A percentile compares a stretch with the other conserved stretches of the same genome.
Conservation (phyloP, 2,329 filamentous ascomycete species). For the Coniochaeta prunicola region DNA sequence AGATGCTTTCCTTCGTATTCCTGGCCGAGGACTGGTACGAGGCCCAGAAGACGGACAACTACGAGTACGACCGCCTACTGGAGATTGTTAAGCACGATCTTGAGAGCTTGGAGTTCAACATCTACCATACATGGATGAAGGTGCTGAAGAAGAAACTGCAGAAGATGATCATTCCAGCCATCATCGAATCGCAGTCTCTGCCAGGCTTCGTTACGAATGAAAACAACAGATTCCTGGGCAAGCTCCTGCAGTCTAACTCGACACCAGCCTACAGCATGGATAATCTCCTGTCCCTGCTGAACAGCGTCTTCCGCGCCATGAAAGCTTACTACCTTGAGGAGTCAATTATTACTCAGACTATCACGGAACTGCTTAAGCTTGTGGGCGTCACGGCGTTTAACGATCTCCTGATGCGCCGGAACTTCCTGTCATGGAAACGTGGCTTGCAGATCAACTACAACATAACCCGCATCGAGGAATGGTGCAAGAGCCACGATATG, state of each 20-base stretch:
- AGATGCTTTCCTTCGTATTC: constrained; percentile 99
- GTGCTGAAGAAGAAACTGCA: constrained; percentile 98
- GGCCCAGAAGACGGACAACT: constrained; percentile 98
- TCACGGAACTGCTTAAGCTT: constrained; percentile 85
- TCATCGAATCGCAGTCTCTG: constrained; percentile 97
- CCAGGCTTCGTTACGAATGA: constrained; percentile 98
- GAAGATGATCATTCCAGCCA: constrained; percentile 99
- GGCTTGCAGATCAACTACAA: constrained; percentile 99
- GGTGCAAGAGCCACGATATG: constrained; percentile 99
- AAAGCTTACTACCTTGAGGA: constrained; percentile 98
- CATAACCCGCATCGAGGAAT: constrained; percentile 98
- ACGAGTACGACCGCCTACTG: constrained; percentile 93
- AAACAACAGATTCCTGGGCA: constrained; percentile 95
- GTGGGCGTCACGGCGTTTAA: constrained; percentile 98
- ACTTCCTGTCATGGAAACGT: constrained; percentile 99
- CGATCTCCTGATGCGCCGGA: constrained; percentile 92
- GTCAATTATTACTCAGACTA: constrained; percentile 88
- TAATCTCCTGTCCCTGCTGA: constrained; percentile 88
- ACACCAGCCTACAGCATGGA: constrained; percentile 99
- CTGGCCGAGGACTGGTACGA: constrained; percentile 99
- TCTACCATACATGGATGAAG: constrained; percentile 99
- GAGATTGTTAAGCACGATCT: constrained; percentile 99
- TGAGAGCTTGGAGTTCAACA: constrained; percentile 98
- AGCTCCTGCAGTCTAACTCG: constrained; percentile 85
- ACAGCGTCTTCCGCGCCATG: constrained; percentile 98